Conservation (phyloP, 1,284 basidiomycete species). For the Ceratobasidium sp. region DNA sequence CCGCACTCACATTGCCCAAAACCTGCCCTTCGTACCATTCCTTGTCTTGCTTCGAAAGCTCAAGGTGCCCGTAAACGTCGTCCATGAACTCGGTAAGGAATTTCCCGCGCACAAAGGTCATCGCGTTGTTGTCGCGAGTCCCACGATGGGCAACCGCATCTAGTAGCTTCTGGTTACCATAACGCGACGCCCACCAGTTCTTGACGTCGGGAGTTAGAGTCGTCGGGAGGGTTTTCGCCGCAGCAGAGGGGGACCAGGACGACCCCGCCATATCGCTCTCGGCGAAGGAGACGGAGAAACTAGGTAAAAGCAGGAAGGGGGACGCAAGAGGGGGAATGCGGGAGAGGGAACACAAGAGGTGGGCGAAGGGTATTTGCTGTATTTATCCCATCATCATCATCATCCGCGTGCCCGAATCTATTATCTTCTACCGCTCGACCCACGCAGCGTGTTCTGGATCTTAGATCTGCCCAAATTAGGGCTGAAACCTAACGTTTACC, state of each 20-base stretch:
- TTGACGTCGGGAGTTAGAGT: background rate
- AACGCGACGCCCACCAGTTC: background rate
- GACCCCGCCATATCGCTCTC: background rate
- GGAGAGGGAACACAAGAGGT: background rate
- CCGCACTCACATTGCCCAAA: background rate
- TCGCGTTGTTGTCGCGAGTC: background rate
- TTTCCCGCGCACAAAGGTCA: background rate
- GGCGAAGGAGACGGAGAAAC: background rate
- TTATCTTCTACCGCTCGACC: no score
- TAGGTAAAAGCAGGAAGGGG: background rate
- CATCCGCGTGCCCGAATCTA: no score
- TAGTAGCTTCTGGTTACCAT: no score
- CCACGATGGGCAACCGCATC: background rate
- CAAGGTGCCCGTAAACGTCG: background rate
- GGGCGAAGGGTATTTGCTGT: no score
- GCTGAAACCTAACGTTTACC: no score
- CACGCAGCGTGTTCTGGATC: no score
- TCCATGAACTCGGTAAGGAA: background rate
- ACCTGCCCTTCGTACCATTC: background rate
- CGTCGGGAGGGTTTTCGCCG: background rate
- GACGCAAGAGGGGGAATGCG: background rate
- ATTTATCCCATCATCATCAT: no score
- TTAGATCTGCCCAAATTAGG: no score
- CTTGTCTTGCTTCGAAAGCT: background rate
- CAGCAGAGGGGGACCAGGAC: background rate